Evolutionary conservation across 2,329 filamentous ascomycete genomes (phyloP), one percentile per base, ranked within the genome.

Genomic region (Mycosphaerella sp.): DNA sequence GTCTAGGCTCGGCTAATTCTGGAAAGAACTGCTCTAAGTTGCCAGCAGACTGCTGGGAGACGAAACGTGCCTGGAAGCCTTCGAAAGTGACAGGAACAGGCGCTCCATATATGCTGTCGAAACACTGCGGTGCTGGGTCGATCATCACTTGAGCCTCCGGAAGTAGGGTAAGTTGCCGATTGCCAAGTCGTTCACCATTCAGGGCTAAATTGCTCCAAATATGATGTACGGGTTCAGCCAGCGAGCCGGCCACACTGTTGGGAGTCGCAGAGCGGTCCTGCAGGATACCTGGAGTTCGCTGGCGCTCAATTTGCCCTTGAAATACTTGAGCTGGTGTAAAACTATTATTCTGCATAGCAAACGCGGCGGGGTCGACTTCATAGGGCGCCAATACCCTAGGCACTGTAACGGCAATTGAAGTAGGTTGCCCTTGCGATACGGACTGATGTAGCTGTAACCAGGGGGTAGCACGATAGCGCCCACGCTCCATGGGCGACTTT

Each of bases 21-120:
- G 51, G 51, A 14, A 53, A 53, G 3, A 53, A 40, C 30, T 50
- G 51, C 32, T 46, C 30, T 8, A 53, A 46, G 17, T 50, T 43
- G 13, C 21, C 14, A 6, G 44, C 17, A 27, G 36, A 21, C 28
- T 28, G 30, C 28, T 43, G n/a, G 5, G 30, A 8, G 17, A 10
- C 8, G 9, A 16, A 17, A 2, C 28, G 41, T 6, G 30, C 14
- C 2, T 27, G 18, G 12, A 21, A 48, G 40, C 27, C 5, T n/a
- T 30, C 28, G 35, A 34, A 16, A 2, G 9, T 25, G 36, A 6
- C 10, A 17, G 10, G 9, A 41, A 12, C 30, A 14, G 16, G 27
- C 28, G 13, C 30, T 4, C 12, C 18, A 10, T 40, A 43, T 21
- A 13, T 16, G 34, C 13, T n/a, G n/a, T 17, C 34, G 13, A 39